Conservation (phyloP, 768 basidiomycete species). For the Lactifluus volemus region DNA sequence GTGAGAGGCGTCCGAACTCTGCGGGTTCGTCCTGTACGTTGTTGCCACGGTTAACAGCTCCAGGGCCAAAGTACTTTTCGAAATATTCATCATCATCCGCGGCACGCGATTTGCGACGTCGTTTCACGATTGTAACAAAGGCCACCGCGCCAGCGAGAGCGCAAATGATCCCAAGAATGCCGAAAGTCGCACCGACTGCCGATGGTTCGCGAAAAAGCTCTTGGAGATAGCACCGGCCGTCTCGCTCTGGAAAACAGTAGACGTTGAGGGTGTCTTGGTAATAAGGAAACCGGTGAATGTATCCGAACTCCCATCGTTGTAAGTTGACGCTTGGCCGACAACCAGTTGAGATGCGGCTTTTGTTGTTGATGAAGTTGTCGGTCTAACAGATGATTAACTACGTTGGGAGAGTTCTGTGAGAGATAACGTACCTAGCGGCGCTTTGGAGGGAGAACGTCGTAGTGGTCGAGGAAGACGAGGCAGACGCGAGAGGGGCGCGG, state of each 20-base stretch:
- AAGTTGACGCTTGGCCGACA: background rate
- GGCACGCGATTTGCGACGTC: background rate
- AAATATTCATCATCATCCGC: constrained; percentile 3
- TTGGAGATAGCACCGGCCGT: background rate
- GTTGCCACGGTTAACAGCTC: background rate
- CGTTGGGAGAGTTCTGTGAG: background rate
- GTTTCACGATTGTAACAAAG: background rate
- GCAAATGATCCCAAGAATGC: constrained; percentile 18
- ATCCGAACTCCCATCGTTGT: background rate
- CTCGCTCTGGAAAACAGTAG: background rate
- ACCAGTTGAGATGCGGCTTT: background rate
- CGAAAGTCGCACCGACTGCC: constrained; percentile 22
- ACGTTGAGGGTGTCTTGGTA: background rate
- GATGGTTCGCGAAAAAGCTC: constrained; percentile 15
- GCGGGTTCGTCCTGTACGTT: background rate
- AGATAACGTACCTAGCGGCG: background rate
- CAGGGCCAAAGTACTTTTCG: constrained; percentile 6
- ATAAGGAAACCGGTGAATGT: background rate
- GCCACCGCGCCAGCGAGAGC: background rate
- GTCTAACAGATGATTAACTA: background rate
- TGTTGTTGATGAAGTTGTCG: background rate
- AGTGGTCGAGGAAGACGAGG: background rate
- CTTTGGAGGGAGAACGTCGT: background rate
- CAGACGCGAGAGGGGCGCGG: background rate
- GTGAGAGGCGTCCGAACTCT: constrained; percentile 4